Evolutionary conservation across 1,284 basidiomycete genomes (phyloP), one percentile per base, ranked within the genome.

Genomic region (Ustilago tritici): DNA sequence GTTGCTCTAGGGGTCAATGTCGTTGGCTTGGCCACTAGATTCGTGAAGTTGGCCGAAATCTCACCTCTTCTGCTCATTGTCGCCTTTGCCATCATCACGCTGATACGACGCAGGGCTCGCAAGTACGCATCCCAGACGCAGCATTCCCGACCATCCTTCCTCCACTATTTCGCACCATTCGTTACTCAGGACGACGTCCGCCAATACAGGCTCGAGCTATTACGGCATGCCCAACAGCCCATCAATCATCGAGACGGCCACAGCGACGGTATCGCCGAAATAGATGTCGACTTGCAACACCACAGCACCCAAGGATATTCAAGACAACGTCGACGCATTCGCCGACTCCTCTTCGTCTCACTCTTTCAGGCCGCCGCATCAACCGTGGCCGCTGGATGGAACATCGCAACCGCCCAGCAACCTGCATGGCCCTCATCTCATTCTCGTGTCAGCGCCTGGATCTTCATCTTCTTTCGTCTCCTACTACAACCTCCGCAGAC

Each of bases 121-220:
- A 46, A n/a, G 11, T 31, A 28, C 40, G 28, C 40, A 4, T 34
- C 28, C 31, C 2, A 32, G 14, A 7, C 34, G 10, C 4, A 7
- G 32, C 31, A 11, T 11, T 34, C 59, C 34, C 49, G 23, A 2
- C 34, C 41, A 2, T 65, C 58, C 34, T 10, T 59, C 5, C 43
- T 66, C 32, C 38, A 7, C 5, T 74, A 65, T 61, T 66, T 77
- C 28, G 54, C 63, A 19, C 75, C 75, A 1, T 73, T 77, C 40
- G 63, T 77, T 19, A 67, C 75, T 19, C 56, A 67, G n/a, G 17
- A 58, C 19, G 75, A 77, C 40, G 67, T 64, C 3, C 62, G 49
- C 9, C 62, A 59, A 23, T 38, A 76, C 50, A 59, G 60, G 31
- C 41, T 55, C 35, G 52, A 59, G n/a, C 17, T 6, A 8, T 23